Percentiles rank a stretch among this genome's conserved stretches.
Evolutionary conservation across 1,139 yeast species (phyloP).

Genomic region (Kurtzmaniella natalensis): DNA sequence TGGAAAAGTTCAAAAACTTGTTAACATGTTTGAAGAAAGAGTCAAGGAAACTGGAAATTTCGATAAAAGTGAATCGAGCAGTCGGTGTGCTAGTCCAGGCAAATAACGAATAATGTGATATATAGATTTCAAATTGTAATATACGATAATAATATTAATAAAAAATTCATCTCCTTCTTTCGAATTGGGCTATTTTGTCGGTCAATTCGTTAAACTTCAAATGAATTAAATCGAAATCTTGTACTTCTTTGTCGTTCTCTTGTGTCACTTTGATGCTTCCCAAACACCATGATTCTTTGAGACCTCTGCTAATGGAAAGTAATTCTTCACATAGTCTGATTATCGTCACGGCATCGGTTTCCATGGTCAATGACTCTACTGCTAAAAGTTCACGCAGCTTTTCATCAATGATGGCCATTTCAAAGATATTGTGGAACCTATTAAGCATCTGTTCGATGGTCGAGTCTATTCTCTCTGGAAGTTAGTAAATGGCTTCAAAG

Average conservation of each 20-base stretch:
- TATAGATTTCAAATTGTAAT: too few species aligned
- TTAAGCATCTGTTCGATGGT: slow-evolving; percentile 40
- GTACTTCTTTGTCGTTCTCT: slow-evolving; percentile 13
- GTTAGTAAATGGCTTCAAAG: too few species aligned
- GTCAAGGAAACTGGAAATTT: slow-evolving; percentile 7
- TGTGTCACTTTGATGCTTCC: slow-evolving; percentile 44
- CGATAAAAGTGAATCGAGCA: neutral
- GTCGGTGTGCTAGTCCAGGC: slow-evolving; percentile 1
- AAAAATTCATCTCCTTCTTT: too few species aligned
- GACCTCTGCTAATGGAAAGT: slow-evolving; percentile 41
- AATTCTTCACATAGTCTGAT: slow-evolving; percentile 52
- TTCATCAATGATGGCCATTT: slow-evolving; percentile 37
- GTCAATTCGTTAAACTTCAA: slow-evolving; percentile 39
- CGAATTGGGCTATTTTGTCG: slow-evolving; percentile 30
- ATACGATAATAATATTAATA: too few species aligned
- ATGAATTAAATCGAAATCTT: slow-evolving; percentile 25
- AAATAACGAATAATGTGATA: slow-evolving; percentile 2
- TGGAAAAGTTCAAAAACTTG: slow-evolving; percentile 48
- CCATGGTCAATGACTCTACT: slow-evolving; percentile 52
- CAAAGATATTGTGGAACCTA: slow-evolving; percentile 43
- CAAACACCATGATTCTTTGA: slow-evolving; percentile 55
- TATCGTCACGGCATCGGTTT: slow-evolving; percentile 48
- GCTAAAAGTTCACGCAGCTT: slow-evolving; percentile 50
- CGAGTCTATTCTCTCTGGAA: slow-evolving; percentile 34
- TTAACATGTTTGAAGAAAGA: slow-evolving; percentile 41